Base-by-base conservation (phyloP, 345 rosid species). In the Passiflora organensis region DNA sequence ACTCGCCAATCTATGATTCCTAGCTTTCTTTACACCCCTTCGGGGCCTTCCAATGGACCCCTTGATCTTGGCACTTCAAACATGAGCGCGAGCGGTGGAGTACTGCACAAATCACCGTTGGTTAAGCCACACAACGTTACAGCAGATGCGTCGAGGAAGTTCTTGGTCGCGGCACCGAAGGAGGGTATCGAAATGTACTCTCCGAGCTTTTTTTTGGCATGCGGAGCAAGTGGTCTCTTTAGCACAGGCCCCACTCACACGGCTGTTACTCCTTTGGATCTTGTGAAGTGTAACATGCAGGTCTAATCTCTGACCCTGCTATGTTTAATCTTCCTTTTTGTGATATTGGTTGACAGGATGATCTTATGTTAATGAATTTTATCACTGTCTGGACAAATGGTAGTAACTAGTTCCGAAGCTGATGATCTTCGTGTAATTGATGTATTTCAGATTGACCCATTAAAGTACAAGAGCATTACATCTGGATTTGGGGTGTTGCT, bases 241-340 rank as follows among this genome's bases (percentile, higher is more conserved):
- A 59, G 87, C 71, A 86, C 95, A 24, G 96, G 99, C 15, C 72
- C 78, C 63, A 93, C 96, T 22, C 99, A 93, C 74, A 86, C 55
- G 79, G 60, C 94, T 2, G 78, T 93, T 58, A 88, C 99, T 48
- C 99, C 99, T 4, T 85, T 93, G 21, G 99, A 93, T 78, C 81
- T 93, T 47, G 78, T 93, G 77, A 93, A 93, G 76, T 93, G 99
- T 70, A 93, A 93, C 60, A 93, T 93, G 99, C 99, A 93, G 99
- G 98, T 91, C 24, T 5, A 36, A 37, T 28, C 19, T 23, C 54
- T n/a, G n/a, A 28, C 5, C 8, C 8, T 2, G 34, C 34, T 2
- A 28, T 28, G 34, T 28, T 28, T 28, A 3, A 2, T 28, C 34
- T 28, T 28, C 3, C 34, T 28, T 28, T 2, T 28, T 8, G 3